These are phyloP conservation scores for Apiotrichum gracile DNA, from an alignment of 1,284 basidiomycete genomes.

Conservation along the genomic window DNA sequence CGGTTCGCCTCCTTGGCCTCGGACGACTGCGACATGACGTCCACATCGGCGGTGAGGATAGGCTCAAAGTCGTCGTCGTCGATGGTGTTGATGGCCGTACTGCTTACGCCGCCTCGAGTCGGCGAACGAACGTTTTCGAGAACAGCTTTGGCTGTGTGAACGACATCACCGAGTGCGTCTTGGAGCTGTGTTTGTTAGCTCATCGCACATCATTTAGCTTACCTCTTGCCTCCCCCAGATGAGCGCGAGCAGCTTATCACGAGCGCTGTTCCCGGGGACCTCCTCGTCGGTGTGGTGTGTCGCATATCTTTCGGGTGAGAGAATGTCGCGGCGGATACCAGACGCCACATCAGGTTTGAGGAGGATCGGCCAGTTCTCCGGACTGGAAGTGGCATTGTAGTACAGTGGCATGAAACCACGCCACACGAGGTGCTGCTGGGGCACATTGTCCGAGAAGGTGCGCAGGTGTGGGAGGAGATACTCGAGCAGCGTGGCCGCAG, in stretches of 20 bases:
- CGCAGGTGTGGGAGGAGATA: conserved; percentile 15
- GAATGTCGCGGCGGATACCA: conserved; percentile 58
- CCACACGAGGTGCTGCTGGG: conserved; percentile 51
- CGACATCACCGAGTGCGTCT: not conserved
- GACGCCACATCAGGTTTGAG: conserved; percentile 58
- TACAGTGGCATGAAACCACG: conserved; percentile 62
- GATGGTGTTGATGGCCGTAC: not conserved
- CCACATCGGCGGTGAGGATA: conserved; percentile 50
- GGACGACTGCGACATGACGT: conserved; percentile 30
- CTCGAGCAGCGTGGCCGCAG: conserved; percentile 13
- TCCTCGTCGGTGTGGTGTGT: conserved; percentile 3
- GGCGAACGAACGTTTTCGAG: not conserved
- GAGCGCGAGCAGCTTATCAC: conserved; percentile 1
- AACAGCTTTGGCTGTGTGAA: conserved; percentile 18
- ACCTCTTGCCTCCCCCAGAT: conserved; percentile 64
- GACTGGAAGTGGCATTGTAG: conserved; percentile 24
- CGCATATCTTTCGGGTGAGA: conserved; percentile 38
- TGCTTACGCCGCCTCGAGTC: not conserved
- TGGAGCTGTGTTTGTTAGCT: no score
- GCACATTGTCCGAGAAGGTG: conserved; percentile 9
- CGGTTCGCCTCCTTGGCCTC: conserved; percentile 31
- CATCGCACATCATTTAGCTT: conserved; percentile 23
- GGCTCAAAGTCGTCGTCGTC: conserved; percentile 64
- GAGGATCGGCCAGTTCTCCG: conserved; percentile 54
- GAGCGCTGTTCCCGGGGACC: not conserved